Conservation (phyloP, 176 grass and related monocot species). For the Typha latifolia region DNA sequence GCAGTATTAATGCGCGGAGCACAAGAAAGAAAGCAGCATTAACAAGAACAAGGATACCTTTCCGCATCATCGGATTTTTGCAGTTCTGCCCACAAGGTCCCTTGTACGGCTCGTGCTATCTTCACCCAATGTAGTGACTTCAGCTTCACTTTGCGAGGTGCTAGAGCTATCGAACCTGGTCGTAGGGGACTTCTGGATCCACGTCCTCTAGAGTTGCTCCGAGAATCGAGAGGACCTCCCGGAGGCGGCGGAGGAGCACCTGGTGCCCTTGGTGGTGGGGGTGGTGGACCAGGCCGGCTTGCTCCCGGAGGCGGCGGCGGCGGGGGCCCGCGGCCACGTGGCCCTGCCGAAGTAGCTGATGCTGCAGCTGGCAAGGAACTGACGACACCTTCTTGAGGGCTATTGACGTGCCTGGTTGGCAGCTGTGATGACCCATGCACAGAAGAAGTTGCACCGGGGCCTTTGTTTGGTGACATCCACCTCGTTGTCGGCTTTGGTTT, state of each 20-base stretch:
- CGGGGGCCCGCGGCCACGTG: constrained; percentile 2
- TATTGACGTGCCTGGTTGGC: constrained; percentile 63
- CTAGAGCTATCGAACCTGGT: constrained; percentile 34
- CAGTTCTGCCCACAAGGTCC: constrained; percentile 94
- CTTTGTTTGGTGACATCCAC: constrained; percentile 74
- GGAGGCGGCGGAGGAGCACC: constrained; percentile 58
- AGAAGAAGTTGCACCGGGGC: constrained; percentile 50
- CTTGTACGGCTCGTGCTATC: constrained; percentile 80
- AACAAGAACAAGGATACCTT: constrained; percentile 36
- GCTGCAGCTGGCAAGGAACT: constrained; percentile 13
- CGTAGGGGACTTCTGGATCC: constrained; percentile 38
- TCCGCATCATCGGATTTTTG: constrained; percentile 62
- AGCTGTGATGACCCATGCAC: constrained; percentile 60
- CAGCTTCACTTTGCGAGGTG: constrained; percentile 60
- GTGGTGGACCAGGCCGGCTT: constrained; percentile 1
- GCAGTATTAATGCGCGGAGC: constrained; percentile 7
- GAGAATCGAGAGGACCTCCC: constrained; percentile 1
- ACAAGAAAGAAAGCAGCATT: constrained; percentile 2
- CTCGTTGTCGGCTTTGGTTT: constrained; percentile 50
- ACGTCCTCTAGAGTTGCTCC: constrained; percentile 47
- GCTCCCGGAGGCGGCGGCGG: constrained; percentile 4
- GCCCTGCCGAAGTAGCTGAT: neutral
- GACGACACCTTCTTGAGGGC: constrained; percentile 34
- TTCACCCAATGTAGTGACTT: constrained; percentile 97
- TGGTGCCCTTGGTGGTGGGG: constrained; percentile 71